Conservation (phyloP, 2,329 filamentous ascomycete species). For the Acrocalymma vagum region DNA sequence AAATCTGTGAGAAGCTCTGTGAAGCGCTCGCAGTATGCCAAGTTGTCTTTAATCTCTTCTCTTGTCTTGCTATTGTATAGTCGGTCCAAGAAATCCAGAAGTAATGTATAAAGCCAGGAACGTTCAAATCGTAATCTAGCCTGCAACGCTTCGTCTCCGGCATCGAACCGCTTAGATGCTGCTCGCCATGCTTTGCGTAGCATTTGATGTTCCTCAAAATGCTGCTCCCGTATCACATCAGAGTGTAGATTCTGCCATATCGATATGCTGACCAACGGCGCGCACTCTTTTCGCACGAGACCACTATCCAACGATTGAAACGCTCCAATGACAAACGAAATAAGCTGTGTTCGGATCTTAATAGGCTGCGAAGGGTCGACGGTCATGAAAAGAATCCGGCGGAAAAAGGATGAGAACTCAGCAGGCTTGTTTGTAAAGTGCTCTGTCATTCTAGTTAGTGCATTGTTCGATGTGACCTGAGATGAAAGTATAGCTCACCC, state of each 20-base stretch:
- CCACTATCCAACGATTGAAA: conserved; percentile 93
- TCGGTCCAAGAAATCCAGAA: conserved; percentile 81
- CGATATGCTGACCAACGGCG: conserved; percentile 90
- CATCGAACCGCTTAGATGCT: conserved; percentile 83
- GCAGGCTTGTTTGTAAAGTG: conserved; percentile 79
- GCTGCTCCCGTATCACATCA: conserved; percentile 75
- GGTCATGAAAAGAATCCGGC: conserved; percentile 86
- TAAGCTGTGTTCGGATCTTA: conserved; percentile 74
- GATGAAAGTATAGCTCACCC: conserved; percentile 63
- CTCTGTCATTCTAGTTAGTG: conserved; percentile 58
- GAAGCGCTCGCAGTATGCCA: conserved; percentile 91
- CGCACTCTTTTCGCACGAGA: conserved; percentile 94
- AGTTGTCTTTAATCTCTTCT: conserved; percentile 63
- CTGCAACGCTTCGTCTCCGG: conserved; percentile 81
- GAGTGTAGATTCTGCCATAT: conserved; percentile 94
- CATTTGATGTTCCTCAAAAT: conserved; percentile 76
- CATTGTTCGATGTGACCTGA: conserved; percentile 9
- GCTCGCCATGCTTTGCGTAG: conserved; percentile 92
- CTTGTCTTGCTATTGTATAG: conserved; percentile 63
- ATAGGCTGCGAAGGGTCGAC: conserved; percentile 61
- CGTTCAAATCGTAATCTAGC: conserved; percentile 87
- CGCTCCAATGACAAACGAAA: conserved; percentile 87
- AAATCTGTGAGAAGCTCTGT: conserved; percentile 89
- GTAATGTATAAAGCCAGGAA: conserved; percentile 88
- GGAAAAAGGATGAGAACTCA: conserved; percentile 89